Percentiles rank a stretch among this genome's conserved stretches.
Evolutionary conservation across 1,284 basidiomycete species (phyloP).

Genomic region (Papiliotrema fonsecae): DNA sequence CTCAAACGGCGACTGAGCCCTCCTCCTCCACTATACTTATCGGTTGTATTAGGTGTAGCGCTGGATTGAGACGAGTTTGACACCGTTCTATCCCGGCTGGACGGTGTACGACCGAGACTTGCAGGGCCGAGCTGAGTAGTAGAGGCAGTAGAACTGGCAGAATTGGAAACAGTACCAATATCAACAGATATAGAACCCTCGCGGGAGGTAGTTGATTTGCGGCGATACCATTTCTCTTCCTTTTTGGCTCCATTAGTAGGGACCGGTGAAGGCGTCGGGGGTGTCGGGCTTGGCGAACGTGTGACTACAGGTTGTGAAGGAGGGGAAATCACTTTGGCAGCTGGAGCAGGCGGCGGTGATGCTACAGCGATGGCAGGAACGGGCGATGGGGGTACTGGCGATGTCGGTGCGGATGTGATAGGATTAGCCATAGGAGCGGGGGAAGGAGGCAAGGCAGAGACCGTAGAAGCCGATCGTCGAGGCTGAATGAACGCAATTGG

Average conservation of each 20-base stretch:
- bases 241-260: not conserved
- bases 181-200: not conserved
- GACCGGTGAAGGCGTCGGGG: not conserved
- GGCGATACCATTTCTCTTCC: not conserved
- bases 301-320: too few relatives aligned
- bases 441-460: too few relatives aligned
- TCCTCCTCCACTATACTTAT: conserved; percentile 22
- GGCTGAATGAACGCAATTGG: not conserved
- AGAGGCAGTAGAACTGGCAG: conserved; percentile 6
- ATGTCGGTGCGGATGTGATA: not conserved
- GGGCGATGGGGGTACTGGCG: not conserved
- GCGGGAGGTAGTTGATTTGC: not conserved
- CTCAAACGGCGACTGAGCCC: conserved; percentile 27
- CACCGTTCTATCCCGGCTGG: conserved; percentile 16
- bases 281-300: too few relatives aligned
- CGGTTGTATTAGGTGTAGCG: too few relatives aligned
- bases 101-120: conserved; percentile 10
- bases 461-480: not conserved
- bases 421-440: too few relatives aligned
- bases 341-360: not conserved
- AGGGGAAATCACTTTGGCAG: not conserved
- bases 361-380: not conserved
- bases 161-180: too few relatives aligned
- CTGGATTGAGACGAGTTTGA: conserved; percentile 10
- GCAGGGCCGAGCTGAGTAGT: not conserved